Conservation (phyloP, 1,139 yeast genomes). For the Blastobotrys arbuscula region DNA sequence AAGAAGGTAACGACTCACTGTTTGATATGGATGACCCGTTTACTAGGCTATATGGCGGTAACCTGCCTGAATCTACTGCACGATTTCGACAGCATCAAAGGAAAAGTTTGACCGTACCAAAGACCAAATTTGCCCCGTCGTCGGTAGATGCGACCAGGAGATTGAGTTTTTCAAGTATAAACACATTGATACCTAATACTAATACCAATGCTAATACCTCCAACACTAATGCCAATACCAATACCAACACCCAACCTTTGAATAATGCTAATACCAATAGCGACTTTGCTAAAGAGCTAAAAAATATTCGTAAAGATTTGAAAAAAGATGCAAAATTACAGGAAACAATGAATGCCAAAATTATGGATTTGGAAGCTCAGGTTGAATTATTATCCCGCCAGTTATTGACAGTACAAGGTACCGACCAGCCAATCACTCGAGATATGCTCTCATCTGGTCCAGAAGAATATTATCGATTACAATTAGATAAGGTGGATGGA, state of each 20-base stretch:
- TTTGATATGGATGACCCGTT: conserved; percentile 6
- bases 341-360: conserved; percentile 4
- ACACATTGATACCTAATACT: background rate
- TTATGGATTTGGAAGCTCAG: conserved; percentile 8
- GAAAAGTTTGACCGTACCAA: conserved; percentile 9
- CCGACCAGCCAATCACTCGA: conserved; percentile 11
- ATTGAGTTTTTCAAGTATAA: background rate
- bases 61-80: conserved; percentile 9
- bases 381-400: conserved; percentile 7
- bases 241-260: background rate
- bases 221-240: background rate
- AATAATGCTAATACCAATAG: background rate
- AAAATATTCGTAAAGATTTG: background rate
- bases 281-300: background rate
- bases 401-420: background rate
- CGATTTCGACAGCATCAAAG: conserved; percentile 3
- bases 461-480: conserved; percentile 13
- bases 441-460: conserved; percentile 7
- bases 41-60: conserved; percentile 3
- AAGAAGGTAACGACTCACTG: background rate
- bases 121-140: background rate
- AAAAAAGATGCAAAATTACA: background rate
- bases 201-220: background rate
- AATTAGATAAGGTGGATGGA: conserved; percentile 11
- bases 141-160: background rate